These are phyloP conservation scores for Eucalyptus pauciflora DNA, from an alignment of 345 rosid genomes.

Conservation along the genomic window DNA sequence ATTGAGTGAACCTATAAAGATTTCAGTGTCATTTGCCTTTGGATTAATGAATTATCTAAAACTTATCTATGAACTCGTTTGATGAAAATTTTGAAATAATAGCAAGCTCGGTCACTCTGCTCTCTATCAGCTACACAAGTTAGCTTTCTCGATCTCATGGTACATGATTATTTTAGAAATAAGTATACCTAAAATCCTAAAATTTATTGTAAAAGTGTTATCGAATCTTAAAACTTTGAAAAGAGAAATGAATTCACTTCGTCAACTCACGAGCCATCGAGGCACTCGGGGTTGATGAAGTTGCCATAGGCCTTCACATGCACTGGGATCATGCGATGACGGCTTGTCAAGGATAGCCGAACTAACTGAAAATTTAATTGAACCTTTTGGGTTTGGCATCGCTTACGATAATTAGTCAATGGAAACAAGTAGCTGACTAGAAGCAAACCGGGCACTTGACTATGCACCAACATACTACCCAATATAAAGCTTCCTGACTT, in stretches of 20 bases:
- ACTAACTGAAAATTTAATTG: background rate
- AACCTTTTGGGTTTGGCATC: accelerated
- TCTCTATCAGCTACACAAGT: accelerated
- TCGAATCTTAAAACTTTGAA: background rate
- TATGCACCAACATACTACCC: background rate
- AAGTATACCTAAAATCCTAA: accelerated
- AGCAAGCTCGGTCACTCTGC: background rate
- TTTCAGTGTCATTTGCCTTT: background rate
- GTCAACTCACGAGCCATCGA: conserved; percentile 61
- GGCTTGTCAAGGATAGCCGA: accelerated
- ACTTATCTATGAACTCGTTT: background rate
- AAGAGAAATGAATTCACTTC: accelerated
- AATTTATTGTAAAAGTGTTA: accelerated
- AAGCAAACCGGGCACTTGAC: background rate
- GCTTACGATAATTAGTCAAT: background rate
- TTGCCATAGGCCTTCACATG: conserved; percentile 60
- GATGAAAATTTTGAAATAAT: background rate
- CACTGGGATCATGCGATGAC: accelerated
- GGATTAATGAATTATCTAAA: background rate
- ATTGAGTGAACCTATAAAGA: background rate
- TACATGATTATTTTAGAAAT: background rate
- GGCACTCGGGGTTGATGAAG: conserved; percentile 79
- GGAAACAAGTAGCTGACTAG: background rate
- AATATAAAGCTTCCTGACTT: background rate
- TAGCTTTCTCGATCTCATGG: background rate